phyloP scores from a whole-genome alignment of 768 basidiomycete species.

The Termitomyces sp. region DNA sequence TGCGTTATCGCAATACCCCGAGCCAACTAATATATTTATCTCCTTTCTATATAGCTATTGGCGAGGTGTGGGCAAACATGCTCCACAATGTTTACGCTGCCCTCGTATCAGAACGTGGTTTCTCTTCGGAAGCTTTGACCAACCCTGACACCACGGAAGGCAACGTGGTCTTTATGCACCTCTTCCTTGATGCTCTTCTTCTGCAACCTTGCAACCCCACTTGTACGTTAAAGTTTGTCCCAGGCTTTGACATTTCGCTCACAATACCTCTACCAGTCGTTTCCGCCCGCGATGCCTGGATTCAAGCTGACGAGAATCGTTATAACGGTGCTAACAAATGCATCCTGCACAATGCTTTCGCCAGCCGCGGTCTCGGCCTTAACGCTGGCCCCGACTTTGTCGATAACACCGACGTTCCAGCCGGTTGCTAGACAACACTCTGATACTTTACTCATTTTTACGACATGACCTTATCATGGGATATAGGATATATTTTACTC shows the following conservation, averaged over 20 bases:
- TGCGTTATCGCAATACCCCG: not conserved
- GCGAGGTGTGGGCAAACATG: constrained; percentile 56
- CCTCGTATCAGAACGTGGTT: constrained; percentile 36
- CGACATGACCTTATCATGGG: not conserved
- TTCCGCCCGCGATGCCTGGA: constrained; percentile 47
- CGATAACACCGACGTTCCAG: constrained; percentile 29
- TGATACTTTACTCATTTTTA: not conserved
- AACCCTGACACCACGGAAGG: constrained; percentile 41
- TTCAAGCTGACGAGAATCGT: constrained; percentile 50
- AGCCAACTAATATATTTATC: constrained; percentile 1
- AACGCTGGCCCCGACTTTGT: constrained; percentile 25
- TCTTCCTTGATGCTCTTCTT: constrained; percentile 50
- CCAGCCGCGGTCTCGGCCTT: constrained; percentile 48
- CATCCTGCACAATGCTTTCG: constrained; percentile 45
- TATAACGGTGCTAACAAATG: constrained; percentile 46
- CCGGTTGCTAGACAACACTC: constrained; percentile 21
- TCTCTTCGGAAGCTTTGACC: constrained; percentile 35
- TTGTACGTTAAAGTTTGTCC: constrained; percentile 28
- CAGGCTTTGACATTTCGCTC: not conserved
- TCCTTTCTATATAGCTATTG: constrained; percentile 36
- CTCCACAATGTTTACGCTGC: constrained; percentile 43
- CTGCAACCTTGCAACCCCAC: constrained; percentile 52
- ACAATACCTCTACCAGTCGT: constrained; percentile 28
- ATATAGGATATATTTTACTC: not conserved
- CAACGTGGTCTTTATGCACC: constrained; percentile 51